These are phyloP conservation scores for Fusarium keratoplasticum DNA, from an alignment of 2,329 filamentous ascomycete genomes.

Conservation along the genomic window DNA sequence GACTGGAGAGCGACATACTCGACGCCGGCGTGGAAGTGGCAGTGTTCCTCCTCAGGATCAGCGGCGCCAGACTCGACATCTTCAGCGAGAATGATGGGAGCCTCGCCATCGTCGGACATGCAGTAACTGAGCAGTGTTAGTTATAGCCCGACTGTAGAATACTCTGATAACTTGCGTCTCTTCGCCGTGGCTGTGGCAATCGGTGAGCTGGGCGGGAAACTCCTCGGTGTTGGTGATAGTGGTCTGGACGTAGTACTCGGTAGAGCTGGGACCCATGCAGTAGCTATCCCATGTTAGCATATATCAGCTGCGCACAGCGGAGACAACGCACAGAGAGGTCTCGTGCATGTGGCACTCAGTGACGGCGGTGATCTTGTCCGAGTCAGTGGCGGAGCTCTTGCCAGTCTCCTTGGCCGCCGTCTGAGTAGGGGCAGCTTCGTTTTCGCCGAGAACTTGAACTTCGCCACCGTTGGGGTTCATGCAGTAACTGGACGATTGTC, in stretches of 20 bases:
- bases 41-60: slow-evolving; percentile 55
- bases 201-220: slow-evolving; percentile 70
- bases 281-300: slow-evolving; percentile 45
- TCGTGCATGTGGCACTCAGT: slow-evolving; percentile 56
- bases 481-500: slow-evolving; percentile 30
- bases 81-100: slow-evolving; percentile 23
- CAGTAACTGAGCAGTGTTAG: slow-evolving; percentile 29
- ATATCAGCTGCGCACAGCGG: rapidly evolving
- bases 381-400: slow-evolving; percentile 1
- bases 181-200: slow-evolving; percentile 70
- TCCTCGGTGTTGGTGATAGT: slow-evolving; percentile 65
- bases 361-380: slow-evolving; percentile 49
- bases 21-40: slow-evolving; percentile 81
- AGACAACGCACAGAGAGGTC: slow-evolving; percentile 49
- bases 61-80: slow-evolving; percentile 29
- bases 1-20: slow-evolving; percentile 62
- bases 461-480: slow-evolving; percentile 42
- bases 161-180: slow-evolving; percentile 60
- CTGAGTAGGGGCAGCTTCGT: slow-evolving; percentile 11
- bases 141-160: rapidly evolving
- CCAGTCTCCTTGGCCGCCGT: slow-evolving; percentile 28
- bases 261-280: slow-evolving; percentile 54
- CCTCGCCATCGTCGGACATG: slow-evolving; percentile 37
- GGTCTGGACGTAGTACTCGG: slow-evolving; percentile 57
- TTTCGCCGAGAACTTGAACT: slow-evolving; percentile 35